These are phyloP conservation scores for Entomortierella chlamydospora DNA, from an alignment of 192 early-diverging fungal species.

Conservation along the genomic window DNA sequence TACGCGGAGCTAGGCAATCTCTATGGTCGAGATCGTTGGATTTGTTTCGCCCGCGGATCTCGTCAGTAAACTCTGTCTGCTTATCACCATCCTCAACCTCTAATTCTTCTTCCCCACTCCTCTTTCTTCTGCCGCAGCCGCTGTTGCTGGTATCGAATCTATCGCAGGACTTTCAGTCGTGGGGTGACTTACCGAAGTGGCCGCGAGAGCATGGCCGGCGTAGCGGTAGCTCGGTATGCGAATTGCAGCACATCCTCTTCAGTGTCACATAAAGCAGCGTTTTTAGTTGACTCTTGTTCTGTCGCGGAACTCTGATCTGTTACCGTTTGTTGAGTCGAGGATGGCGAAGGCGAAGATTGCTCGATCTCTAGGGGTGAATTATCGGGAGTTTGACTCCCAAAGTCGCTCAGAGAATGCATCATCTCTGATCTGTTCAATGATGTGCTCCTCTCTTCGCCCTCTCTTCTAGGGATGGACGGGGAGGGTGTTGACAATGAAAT, in stretches of 20 bases:
- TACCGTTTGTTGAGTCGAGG: too few relatives aligned
- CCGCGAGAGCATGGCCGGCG: not conserved
- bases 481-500: not conserved
- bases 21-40: too few relatives aligned
- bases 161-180: not conserved
- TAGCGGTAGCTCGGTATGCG: constrained; percentile 1
- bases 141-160: too few relatives aligned
- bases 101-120: not conserved
- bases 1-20: too few relatives aligned
- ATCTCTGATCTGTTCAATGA: constrained; percentile 8
- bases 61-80: too few relatives aligned
- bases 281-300: not conserved
- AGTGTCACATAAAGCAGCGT: too few relatives aligned
- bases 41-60: too few relatives aligned
- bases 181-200: not conserved
- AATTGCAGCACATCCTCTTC: constrained; percentile 12
- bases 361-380: too few relatives aligned
- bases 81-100: not conserved
- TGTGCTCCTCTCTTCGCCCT: not conserved
- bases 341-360: too few relatives aligned
- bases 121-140: too few relatives aligned
- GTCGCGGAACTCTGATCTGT: not conserved
- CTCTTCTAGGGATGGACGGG: not conserved
- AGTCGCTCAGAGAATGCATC: not conserved
- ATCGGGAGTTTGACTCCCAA: not conserved